Evolutionary conservation across 2,329 filamentous ascomycete species (phyloP), one percentile per base, ranked within the genome.

Genomic region (Colletotrichum incanum): DNA sequence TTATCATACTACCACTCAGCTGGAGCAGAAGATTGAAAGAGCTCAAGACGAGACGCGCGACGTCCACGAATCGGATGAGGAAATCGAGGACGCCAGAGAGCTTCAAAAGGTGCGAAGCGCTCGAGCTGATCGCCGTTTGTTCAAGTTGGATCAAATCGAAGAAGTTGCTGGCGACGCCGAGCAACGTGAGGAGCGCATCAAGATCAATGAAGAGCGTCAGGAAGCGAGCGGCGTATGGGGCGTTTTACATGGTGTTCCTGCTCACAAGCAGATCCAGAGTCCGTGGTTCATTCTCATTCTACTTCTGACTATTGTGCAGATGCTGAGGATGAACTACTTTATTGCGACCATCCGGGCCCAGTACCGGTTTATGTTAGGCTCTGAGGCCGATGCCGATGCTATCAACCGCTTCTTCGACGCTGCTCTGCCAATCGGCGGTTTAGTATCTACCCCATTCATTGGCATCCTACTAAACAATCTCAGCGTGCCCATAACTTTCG

Each of bases 251-350:
- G 91, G 91, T 7, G 83, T 86, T 59, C 87, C 91, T 1, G 91
- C 91, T 0, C 79, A 86, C 6, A 80, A 88, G 71, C 93, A 95
- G 80, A 92, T 94, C 79, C 80, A 82, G 41, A 90, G 90, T 1
- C 89, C 89, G 0, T 94, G 92, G 92, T 94, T 93, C 80, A 82
- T 91, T 16, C 86, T 94, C n/a, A 90, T 94, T 61, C 87, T 92
- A 0, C 77, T 92, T 5, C 89, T 94, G 76, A 94, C 84, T 0
- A 82, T 89, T 1, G 76, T 89, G 2, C 87, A 89, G 76, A 90
- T 90, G 87, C 83, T 89, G 37, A 85, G 89, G 8, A 94, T 94
- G 88, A 94, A 94, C 80, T 93, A 93, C 80, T 72, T 73, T 76
- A 92, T 94, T 61, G 91, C 92, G 0, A 93, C 92, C 1, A 88